Conservation (phyloP, 345 rosid genomes). For the Physaria fendleri region DNA sequence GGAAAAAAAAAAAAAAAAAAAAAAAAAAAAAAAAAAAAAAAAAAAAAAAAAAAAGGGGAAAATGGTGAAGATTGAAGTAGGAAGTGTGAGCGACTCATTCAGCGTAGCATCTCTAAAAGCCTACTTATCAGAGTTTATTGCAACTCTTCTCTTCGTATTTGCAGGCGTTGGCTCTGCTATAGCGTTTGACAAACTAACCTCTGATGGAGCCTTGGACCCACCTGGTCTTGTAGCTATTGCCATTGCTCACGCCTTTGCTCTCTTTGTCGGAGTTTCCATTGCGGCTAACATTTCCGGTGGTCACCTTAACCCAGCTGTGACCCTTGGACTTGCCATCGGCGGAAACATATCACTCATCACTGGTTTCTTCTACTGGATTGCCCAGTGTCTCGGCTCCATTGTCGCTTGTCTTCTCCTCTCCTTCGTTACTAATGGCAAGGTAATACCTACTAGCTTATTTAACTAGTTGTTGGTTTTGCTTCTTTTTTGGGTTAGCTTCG, state of each 20-base stretch:
- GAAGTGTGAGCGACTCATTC: conserved; percentile 70
- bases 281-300: conserved; percentile 94
- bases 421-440: conserved; percentile 52
- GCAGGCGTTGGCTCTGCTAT: conserved; percentile 93
- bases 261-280: conserved; percentile 71
- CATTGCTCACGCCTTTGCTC: conserved; percentile 70
- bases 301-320: conserved; percentile 84
- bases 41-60: not conserved
- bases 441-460: conserved; percentile 11
- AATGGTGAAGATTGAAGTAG: conserved; percentile 78
- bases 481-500: not conserved
- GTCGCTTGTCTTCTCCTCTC: conserved; percentile 79
- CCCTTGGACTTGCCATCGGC: conserved; percentile 74
- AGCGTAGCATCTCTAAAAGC: conserved; percentile 57
- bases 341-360: conserved; percentile 76
- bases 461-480: not conserved
- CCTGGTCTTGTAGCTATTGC: conserved; percentile 84
- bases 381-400: conserved; percentile 79
- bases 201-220: conserved; percentile 66
- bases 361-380: conserved; percentile 78
- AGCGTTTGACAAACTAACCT: conserved; percentile 69
- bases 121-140: conserved; percentile 79
- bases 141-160: conserved; percentile 88
- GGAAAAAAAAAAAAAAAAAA: not conserved
- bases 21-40: conserved; percentile 11